Evolutionary conservation across 2,329 filamentous ascomycete species (phyloP).

Genomic region (Microdochium paspali): DNA sequence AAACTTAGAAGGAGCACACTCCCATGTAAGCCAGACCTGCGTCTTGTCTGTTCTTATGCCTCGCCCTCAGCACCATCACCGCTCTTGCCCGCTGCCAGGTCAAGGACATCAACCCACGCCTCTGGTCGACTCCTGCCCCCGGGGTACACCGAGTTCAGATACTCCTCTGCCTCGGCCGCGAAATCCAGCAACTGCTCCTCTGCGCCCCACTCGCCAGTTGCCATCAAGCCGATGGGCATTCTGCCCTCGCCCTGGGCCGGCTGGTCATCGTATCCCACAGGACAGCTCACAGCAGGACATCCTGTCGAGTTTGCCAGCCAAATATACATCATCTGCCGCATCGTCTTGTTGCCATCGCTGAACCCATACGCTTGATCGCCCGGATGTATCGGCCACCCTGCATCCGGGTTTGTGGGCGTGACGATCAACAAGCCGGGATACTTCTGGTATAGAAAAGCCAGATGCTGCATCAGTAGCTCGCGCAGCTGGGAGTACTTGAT

Average conservation of each 20-base stretch:
- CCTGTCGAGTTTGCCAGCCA: conserved; percentile 80
- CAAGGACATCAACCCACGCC: conserved; percentile 50
- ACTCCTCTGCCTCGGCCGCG: conserved; percentile 47
- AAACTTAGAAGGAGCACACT: too few relatives aligned
- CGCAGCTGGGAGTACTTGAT: conserved; percentile 66
- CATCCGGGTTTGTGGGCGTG: conserved; percentile 66
- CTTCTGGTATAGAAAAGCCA: conserved; percentile 45
- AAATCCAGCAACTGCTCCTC: conserved; percentile 55
- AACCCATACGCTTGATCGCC: conserved; percentile 61
- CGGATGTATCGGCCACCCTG: conserved; percentile 59
- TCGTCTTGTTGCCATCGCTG: conserved; percentile 60
- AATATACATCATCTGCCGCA: conserved; percentile 78
- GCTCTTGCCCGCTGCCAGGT: conserved; percentile 14
- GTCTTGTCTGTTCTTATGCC: too few relatives aligned
- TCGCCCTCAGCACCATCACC: not conserved
- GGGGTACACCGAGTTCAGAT: conserved; percentile 36
- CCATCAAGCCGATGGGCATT: conserved; percentile 53
- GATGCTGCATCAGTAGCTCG: conserved; percentile 67
- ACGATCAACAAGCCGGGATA: conserved; percentile 55
- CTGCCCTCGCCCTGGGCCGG: conserved; percentile 44
- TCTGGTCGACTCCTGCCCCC: conserved; percentile 40
- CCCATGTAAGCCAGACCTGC: not conserved
- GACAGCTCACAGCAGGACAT: conserved; percentile 64
- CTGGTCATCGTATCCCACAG: conserved; percentile 61
- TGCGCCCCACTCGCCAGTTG: conserved; percentile 56